Percentiles rank a stretch among this genome's conserved stretches.
These are phyloP conservation scores for Penicillium paxilli DNA, from an alignment of 495 filamentous ascomycete species.

Conservation along the genomic window DNA sequence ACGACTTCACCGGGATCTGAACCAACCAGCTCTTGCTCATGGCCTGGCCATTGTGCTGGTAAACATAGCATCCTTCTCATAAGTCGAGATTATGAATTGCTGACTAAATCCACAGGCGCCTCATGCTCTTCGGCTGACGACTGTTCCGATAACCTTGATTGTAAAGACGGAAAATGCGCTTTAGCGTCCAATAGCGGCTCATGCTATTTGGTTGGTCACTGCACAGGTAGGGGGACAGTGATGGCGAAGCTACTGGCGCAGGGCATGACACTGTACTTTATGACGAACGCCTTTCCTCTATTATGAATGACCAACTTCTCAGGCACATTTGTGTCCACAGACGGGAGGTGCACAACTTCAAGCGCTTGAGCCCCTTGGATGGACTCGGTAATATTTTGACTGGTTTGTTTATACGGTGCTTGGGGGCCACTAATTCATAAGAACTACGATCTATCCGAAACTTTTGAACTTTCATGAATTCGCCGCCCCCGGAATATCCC, in stretches of 20 bases:
- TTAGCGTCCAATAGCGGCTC: constrained; percentile 3
- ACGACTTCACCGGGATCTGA: constrained; percentile 4
- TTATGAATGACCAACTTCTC: constrained; percentile 22
- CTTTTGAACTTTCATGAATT: too few species aligned
- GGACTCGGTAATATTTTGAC: too few species aligned
- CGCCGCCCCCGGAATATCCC: too few species aligned
- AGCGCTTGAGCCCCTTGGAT: neutral
- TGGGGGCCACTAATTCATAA: too few species aligned
- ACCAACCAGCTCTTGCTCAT: constrained; percentile 12
- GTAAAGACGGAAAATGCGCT: constrained; percentile 15
- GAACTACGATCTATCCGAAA: too few species aligned
- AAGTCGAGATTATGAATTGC: neutral
- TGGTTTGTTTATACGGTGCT: too few species aligned
- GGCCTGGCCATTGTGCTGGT: constrained; percentile 25
- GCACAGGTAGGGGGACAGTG: constrained; percentile 14
- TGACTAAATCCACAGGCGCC: constrained; percentile 10
- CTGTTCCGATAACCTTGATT: constrained; percentile 22
- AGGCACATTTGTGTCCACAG: constrained; percentile 15
- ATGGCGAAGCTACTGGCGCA: neutral
- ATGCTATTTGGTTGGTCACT: constrained; percentile 23
- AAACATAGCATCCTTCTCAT: neutral
- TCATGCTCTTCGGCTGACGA: constrained; percentile 23
- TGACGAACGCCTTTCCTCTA: constrained; percentile 21
- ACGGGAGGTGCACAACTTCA: constrained; percentile 14
- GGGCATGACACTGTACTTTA: neutral